These are phyloP conservation scores for Halenospora varia DNA, from an alignment of 495 filamentous ascomycete species.

Conservation along the genomic window DNA sequence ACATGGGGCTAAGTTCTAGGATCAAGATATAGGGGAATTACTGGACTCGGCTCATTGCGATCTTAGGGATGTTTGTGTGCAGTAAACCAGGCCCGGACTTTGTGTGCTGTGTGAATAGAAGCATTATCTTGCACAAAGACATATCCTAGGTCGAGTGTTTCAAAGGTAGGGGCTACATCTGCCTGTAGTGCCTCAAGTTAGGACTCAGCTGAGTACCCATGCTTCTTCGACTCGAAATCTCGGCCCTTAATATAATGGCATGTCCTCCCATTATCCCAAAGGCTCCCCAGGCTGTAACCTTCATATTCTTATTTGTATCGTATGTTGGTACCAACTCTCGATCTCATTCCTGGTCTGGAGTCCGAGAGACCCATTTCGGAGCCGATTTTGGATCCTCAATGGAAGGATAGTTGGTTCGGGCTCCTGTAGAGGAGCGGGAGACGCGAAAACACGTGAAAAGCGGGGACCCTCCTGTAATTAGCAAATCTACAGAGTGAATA, in stretches of 20 bases:
- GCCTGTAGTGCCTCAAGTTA: neutral
- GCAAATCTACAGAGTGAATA: too few relatives aligned
- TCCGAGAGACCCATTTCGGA: neutral
- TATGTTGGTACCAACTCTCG: neutral
- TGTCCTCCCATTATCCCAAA: neutral
- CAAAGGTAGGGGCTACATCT: neutral
- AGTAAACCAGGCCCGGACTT: neutral
- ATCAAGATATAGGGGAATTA: too few relatives aligned
- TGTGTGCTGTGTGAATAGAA: neutral
- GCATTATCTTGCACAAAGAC: slow-evolving; percentile 7
- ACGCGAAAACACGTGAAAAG: too few relatives aligned
- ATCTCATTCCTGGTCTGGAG: neutral
- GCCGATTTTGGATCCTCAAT: too few relatives aligned
- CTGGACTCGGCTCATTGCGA: too few relatives aligned
- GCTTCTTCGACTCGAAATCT: slow-evolving; percentile 2
- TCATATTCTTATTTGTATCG: slow-evolving; percentile 1
- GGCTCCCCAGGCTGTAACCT: neutral
- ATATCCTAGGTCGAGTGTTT: neutral
- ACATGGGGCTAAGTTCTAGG: too few relatives aligned
- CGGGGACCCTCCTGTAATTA: too few relatives aligned
- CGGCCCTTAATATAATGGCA: slow-evolving; percentile 2
- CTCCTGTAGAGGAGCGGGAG: too few relatives aligned
- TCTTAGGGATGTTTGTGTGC: neutral
- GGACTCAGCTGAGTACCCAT: slow-evolving; percentile 4
- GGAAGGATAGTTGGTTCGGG: too few relatives aligned